Percentiles rank a stretch among this genome's conserved stretches.
Conservation (phyloP, 495 filamentous ascomycete species). For the Aspergillus haitiensis region DNA sequence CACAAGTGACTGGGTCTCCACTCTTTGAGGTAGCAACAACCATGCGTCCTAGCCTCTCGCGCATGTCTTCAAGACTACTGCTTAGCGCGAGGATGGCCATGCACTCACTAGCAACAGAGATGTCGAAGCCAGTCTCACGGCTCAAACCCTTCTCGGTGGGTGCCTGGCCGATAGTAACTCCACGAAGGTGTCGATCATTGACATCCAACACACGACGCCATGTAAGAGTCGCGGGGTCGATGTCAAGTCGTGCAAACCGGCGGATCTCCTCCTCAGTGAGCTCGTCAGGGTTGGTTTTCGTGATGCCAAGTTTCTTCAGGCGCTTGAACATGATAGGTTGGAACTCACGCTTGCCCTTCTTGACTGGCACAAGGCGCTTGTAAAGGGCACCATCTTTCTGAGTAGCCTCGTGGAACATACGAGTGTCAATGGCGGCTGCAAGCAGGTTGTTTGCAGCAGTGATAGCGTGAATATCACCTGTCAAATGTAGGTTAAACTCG, state of each 20-base stretch:
- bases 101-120: conserved; percentile 94
- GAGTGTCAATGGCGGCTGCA: conserved; percentile 95
- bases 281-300: conserved; percentile 88
- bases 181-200: conserved; percentile 90
- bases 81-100: conserved; percentile 97
- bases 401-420: conserved; percentile 95
- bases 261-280: conserved; percentile 85
- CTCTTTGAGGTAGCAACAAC: conserved; percentile 84
- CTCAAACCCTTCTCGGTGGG: conserved; percentile 84
- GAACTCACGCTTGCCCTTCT: conserved; percentile 87
- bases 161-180: conserved; percentile 82
- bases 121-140: conserved; percentile 90
- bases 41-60: conserved; percentile 92
- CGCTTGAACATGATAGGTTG: conserved; percentile 86
- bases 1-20: conserved; percentile 92
- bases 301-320: conserved; percentile 90
- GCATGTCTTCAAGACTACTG: conserved; percentile 83
- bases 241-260: conserved; percentile 88
- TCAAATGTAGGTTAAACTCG: conserved; percentile 97
- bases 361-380: conserved; percentile 81
- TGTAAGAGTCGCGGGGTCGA: conserved; percentile 94
- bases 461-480: conserved; percentile 96
- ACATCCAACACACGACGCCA: conserved; percentile 96
- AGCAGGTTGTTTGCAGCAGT: conserved; percentile 97
- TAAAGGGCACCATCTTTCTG: conserved; percentile 91